These are phyloP conservation scores for Jaenimonas drosophilae DNA, from an alignment of 208 protist genomes.

Conservation along the genomic window DNA sequence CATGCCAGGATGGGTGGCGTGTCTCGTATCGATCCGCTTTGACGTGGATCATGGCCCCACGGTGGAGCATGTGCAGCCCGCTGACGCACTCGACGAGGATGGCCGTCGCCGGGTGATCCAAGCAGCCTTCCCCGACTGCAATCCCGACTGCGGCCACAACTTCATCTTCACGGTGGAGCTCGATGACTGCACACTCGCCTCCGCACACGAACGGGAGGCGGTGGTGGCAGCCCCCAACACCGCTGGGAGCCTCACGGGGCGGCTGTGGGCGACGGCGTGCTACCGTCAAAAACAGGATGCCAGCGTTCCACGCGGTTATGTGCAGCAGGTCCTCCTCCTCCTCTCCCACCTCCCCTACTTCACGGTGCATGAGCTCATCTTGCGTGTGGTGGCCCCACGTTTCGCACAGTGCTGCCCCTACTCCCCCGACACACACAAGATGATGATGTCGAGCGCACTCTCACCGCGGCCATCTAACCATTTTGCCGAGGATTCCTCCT, in stretches of 20 bases:
- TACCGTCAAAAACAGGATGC: constrained; percentile 78
- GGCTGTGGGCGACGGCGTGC: constrained; percentile 67
- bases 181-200: constrained; percentile 19
- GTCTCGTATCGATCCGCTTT: constrained; percentile 78
- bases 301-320: constrained; percentile 66
- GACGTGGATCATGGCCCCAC: constrained; percentile 77
- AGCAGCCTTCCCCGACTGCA: constrained; percentile 78
- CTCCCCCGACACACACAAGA: constrained; percentile 62
- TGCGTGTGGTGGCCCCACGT: constrained; percentile 67
- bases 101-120: constrained; percentile 33
- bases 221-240: constrained; percentile 3
- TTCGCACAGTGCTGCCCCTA: constrained; percentile 75
- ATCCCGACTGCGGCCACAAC: constrained; percentile 70
- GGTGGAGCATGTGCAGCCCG: constrained; percentile 50
- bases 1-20: constrained; percentile 60
- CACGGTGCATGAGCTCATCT: constrained; percentile 67
- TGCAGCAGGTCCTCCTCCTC: constrained; percentile 81
- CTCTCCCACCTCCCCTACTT: constrained; percentile 69
- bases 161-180: constrained; percentile 83
- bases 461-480: constrained; percentile 40
- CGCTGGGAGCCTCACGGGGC: constrained; percentile 10
- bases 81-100: constrained; percentile 41
- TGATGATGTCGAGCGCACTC: constrained; percentile 49
- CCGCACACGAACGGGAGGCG: constrained; percentile 13
- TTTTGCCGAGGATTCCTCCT: constrained; percentile 57